Conservation (phyloP, 768 basidiomycete species). For the Lyophyllum shimeji region DNA sequence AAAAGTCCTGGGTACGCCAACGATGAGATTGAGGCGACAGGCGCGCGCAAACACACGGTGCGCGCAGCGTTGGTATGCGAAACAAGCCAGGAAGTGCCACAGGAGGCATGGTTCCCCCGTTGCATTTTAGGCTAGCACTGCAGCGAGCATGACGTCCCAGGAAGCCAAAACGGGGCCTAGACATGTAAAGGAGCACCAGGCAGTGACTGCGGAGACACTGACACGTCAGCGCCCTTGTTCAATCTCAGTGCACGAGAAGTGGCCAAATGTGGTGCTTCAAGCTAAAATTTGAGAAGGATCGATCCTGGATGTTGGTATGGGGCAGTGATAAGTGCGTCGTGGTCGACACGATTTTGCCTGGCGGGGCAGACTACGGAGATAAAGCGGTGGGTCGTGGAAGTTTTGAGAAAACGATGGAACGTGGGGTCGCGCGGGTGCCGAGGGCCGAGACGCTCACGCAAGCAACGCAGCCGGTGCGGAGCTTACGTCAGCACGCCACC, state of each 20-base stretch:
- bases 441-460: conserved; percentile 8
- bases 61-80: too few relatives aligned
- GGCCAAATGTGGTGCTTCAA: not conserved
- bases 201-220: too few relatives aligned
- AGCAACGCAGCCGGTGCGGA: conserved; percentile 7
- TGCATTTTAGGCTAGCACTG: too few relatives aligned
- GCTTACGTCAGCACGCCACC: conserved; percentile 8
- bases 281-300: not conserved
- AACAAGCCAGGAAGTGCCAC: too few relatives aligned
- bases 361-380: not conserved
- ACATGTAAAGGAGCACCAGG: too few relatives aligned
- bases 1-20: too few relatives aligned
- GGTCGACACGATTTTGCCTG: not conserved
- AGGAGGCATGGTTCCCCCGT: too few relatives aligned
- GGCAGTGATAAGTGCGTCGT: not conserved
- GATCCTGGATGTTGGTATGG: too few relatives aligned
- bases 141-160: too few relatives aligned
- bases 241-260: not conserved
- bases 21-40: too few relatives aligned
- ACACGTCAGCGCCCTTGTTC: not conserved
- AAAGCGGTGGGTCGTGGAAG: not conserved
- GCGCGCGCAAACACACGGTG: too few relatives aligned
- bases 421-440: not conserved
- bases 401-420: conserved; percentile 8
- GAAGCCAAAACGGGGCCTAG: too few relatives aligned